A percentile compares a stretch with the other conserved stretches of the same genome.
These are phyloP conservation scores for Fusarium nanum DNA, from an alignment of 2,329 filamentous ascomycete genomes.

Conservation along the genomic window DNA sequence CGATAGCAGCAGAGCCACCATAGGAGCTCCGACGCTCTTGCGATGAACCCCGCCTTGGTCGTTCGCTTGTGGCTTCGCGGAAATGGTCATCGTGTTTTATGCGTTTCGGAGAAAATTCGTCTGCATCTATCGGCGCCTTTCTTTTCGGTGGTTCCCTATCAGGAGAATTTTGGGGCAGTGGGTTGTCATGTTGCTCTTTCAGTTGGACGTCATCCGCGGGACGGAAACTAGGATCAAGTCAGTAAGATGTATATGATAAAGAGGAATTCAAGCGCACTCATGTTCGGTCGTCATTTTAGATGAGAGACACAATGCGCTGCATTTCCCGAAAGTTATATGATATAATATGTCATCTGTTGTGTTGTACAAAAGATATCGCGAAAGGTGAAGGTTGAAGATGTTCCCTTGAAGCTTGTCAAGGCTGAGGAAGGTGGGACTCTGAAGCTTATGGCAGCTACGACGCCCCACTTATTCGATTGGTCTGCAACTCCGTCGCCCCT, in stretches of 20 bases:
- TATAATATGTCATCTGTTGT: neutral
- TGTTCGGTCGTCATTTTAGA: slow-evolving; percentile 37
- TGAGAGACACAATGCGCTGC: neutral
- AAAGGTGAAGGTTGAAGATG: slow-evolving; percentile 12
- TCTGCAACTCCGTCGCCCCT: slow-evolving; percentile 18
- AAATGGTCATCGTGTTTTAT: slow-evolving; percentile 41
- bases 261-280: slow-evolving; percentile 32
- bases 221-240: slow-evolving; percentile 34
- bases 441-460: slow-evolving; percentile 32
- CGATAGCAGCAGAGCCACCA: slow-evolving; percentile 3
- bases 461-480: slow-evolving; percentile 42
- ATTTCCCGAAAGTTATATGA: neutral
- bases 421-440: slow-evolving; percentile 46
- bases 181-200: slow-evolving; percentile 7
- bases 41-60: slow-evolving; percentile 33
- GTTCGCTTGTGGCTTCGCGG: slow-evolving; percentile 18
- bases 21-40: slow-evolving; percentile 21
- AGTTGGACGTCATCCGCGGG: slow-evolving; percentile 25
- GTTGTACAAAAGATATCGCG: neutral
- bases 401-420: slow-evolving; percentile 39
- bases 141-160: slow-evolving; percentile 45
- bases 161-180: neutral
- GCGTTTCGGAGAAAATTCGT: slow-evolving; percentile 45
- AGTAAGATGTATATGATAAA: slow-evolving; percentile 22
- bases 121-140: slow-evolving; percentile 44